These are phyloP conservation scores for Aquilaria yunnanensis DNA, from an alignment of 345 rosid species.

Conservation along the genomic window DNA sequence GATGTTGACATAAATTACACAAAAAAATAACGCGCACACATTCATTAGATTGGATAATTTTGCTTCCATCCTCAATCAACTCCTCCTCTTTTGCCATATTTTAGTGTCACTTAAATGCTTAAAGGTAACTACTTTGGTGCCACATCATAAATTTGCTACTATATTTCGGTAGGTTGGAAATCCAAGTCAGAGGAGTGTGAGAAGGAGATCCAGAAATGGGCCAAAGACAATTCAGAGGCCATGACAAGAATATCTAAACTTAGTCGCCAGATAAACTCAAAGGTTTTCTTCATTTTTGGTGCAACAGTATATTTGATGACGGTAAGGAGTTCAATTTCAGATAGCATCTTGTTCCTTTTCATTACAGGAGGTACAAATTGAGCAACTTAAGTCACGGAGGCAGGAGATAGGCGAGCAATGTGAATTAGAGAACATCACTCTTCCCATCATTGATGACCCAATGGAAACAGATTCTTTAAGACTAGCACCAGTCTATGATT, in stretches of 20 bases:
- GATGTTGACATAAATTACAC: no score
- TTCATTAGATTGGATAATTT: no score
- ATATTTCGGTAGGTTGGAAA: constrained; percentile 60
- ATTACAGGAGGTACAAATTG: constrained; percentile 70
- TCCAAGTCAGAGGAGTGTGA: constrained; percentile 84
- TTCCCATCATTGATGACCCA: constrained; percentile 65
- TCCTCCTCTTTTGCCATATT: no score
- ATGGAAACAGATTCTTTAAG: constrained; percentile 59
- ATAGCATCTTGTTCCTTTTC: constrained; percentile 16
- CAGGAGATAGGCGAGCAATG: constrained; percentile 76
- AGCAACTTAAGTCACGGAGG: constrained; percentile 57
- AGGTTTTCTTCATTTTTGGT: constrained; percentile 33
- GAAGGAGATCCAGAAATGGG: constrained; percentile 85
- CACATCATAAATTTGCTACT: constrained; percentile 5
- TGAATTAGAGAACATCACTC: constrained; percentile 75
- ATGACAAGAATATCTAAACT: constrained; percentile 74
- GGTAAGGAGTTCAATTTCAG: not conserved
- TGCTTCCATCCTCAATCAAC: no score
- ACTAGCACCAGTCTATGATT: constrained; percentile 64
- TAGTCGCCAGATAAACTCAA: constrained; percentile 69
- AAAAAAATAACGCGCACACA: no score
- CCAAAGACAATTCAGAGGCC: constrained; percentile 76
- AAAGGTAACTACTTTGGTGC: no score
- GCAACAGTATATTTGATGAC: constrained; percentile 7
- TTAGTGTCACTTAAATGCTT: no score